Evolutionary conservation across 805 yeast species (phyloP).

Genomic region (Maudiozyma turicensis): DNA sequence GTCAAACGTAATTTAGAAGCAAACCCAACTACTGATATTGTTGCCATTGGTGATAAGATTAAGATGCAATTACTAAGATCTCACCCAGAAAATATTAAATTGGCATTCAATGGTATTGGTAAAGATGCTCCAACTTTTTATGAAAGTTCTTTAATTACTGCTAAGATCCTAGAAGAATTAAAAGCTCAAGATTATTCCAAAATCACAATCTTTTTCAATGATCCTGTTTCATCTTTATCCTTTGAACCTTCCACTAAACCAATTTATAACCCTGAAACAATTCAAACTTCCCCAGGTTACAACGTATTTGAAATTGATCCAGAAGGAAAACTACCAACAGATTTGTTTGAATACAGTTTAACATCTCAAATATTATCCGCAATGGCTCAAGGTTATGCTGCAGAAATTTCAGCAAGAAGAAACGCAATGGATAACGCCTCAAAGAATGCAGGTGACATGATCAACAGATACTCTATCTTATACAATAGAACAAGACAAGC

Average conservation of each 20-base stretch:
- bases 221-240: slow-evolving; percentile 77
- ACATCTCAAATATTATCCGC: slow-evolving; percentile 87
- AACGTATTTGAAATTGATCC: slow-evolving; percentile 73
- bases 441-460: slow-evolving; percentile 99
- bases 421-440: slow-evolving; percentile 99
- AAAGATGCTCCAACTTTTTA: slow-evolving; percentile 91
- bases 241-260: slow-evolving; percentile 73
- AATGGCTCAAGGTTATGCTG: slow-evolving; percentile 95
- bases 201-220: slow-evolving; percentile 78
- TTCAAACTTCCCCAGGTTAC: slow-evolving; percentile 78
- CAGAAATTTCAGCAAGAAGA: slow-evolving; percentile 97
- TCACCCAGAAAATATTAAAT: slow-evolving; percentile 53
- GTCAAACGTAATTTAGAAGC: slow-evolving; percentile 58
- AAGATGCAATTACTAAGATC: slow-evolving; percentile 85
- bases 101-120: slow-evolving; percentile 86
- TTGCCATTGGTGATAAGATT: slow-evolving; percentile 89
- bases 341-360: slow-evolving; percentile 75
- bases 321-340: slow-evolving; percentile 56
- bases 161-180: slow-evolving; percentile 55
- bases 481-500: slow-evolving; percentile 99
- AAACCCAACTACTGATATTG: slow-evolving; percentile 59
- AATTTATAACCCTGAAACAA: slow-evolving; percentile 58
- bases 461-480: slow-evolving; percentile 87
- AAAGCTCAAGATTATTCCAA: slow-evolving; percentile 46
- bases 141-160: slow-evolving; percentile 84